Evolutionary conservation across 495 filamentous ascomycete genomes (phyloP), one percentile per base, ranked within the genome.

Genomic region (Penicillium ochrochloron): DNA sequence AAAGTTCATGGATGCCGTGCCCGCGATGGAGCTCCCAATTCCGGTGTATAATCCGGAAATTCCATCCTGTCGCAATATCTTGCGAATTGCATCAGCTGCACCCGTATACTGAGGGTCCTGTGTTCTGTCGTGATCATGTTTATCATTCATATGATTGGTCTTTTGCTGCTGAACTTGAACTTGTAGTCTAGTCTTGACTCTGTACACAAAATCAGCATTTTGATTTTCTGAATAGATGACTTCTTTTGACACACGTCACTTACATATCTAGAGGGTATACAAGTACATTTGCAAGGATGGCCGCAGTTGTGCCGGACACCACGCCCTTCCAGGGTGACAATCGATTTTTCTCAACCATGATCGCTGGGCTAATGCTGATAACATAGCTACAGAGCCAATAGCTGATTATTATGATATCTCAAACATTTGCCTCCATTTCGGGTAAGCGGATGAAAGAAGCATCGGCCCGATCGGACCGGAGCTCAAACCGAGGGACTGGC

Each of bases 1-100:
- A 54, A 67, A 67, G 19, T 70, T 67, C 68, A 70, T 67, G 10
- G 61, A 67, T 1, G 65, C 62, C 15, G 68, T 70, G 25, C 65
- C 55, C 6, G 60, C 11, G 9, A 70, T 55, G 7, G 62, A 70
- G 29, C 68, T 65, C 3, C 41, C 51, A 12, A 67, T 42, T 11
- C 68, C 62, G 11, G 31, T 41, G 27, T 65, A 70, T 7, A 70
- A 60, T 11, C 68, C 65, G 8, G 10, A 10, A 14, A 65, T 25
- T 0, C 65, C 68, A 37, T 67, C 68, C 33, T 67, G 46, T 1
- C 35, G 65, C 12, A 70, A 9, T 12, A 66, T 66, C 8, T 60
- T 52, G 0, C 15, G 23, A 10, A 66, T 54, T 1, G 37, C 53
- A 23, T 60, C 31, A 31, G 60, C 2, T 17, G 51, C 37, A 50